Base-by-base conservation (phyloP, 805 yeast genomes). In the Cephaloascus albidus region DNA sequence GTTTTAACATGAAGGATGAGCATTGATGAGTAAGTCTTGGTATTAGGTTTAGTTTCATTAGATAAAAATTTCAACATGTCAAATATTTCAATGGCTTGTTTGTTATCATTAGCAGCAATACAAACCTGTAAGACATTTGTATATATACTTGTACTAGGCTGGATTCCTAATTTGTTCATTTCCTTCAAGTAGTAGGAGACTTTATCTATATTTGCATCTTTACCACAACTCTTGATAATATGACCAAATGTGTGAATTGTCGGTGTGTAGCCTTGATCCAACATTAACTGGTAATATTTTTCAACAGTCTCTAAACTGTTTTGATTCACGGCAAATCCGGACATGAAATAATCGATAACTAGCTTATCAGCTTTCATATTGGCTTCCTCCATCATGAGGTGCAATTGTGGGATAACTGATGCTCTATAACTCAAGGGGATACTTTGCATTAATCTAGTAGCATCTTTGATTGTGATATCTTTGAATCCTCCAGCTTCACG, bases 61-160 rank as follows among this genome's bases (percentile, higher is more conserved):
- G 93, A 77, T 47, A 82, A 56, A 54, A 85, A 90, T 53, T 87
- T 90, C 88, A 93, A 78, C 44, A 86, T 76, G 46, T 82, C 87
- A 58, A 93, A 93, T 2, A 85, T 64, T 35, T 78, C 78, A 40
- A 74, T 72, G 0, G 95, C 95, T 44, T 81, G 78, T 15, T 64
- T 55, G 43, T 68, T 75, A 40, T 74, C 72, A 41, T 53, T 61
- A 38, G 68, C 51, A 39, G 74, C 67, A 4, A 78, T 76, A 50
- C 82, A 76, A 18, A 85, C 67, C 43, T 80, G 78, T 33, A 85
- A 51, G 4, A 82, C 66, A 33, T 76, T 74, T 3, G 81, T 69
- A 46, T 77, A 78, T 1, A 79, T 60, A 3, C 55, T 51, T 3
- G 63, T 53, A 14, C 70, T 60, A 3, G 79, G 78, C 33, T 59